These are phyloP conservation scores for Penicillium sp. DNA, from an alignment of 2,329 filamentous ascomycete species.

Conservation along the genomic window DNA sequence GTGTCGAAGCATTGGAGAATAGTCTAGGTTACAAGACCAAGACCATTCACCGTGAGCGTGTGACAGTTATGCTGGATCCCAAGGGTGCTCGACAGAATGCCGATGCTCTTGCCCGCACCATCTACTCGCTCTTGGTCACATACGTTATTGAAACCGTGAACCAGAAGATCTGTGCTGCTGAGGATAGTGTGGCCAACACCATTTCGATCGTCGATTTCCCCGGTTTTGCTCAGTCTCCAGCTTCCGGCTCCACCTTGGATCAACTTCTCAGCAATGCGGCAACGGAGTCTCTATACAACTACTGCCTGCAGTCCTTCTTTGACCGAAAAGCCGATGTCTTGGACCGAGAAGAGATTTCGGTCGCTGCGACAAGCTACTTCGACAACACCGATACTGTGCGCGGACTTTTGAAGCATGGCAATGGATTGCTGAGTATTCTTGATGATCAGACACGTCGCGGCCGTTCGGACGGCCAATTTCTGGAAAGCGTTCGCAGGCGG, in stretches of 20 bases:
- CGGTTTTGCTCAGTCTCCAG: constrained; percentile 81
- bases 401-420: constrained; percentile 86
- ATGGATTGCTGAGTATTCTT: constrained; percentile 88
- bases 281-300: constrained; percentile 87
- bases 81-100: constrained; percentile 86
- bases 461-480: constrained; percentile 81
- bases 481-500: constrained; percentile 87
- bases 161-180: constrained; percentile 79
- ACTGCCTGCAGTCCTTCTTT: constrained; percentile 93
- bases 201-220: constrained; percentile 96
- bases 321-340: constrained; percentile 90
- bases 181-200: constrained; percentile 89
- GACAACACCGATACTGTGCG: constrained; percentile 95
- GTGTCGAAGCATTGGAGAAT: constrained; percentile 75
- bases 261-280: constrained; percentile 95
- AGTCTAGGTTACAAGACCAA: constrained; percentile 95
- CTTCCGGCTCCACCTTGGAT: constrained; percentile 82
- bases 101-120: constrained; percentile 86
- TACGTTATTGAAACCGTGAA: constrained; percentile 94
- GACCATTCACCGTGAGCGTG: constrained; percentile 90
- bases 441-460: constrained; percentile 93
- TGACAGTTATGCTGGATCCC: constrained; percentile 98
- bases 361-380: constrained; percentile 92
- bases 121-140: constrained; percentile 91
- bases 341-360: constrained; percentile 88